phyloP scores from a whole-genome alignment of 2,329 filamentous ascomycete genomes.

The Cladophialophora chaetospira region DNA sequence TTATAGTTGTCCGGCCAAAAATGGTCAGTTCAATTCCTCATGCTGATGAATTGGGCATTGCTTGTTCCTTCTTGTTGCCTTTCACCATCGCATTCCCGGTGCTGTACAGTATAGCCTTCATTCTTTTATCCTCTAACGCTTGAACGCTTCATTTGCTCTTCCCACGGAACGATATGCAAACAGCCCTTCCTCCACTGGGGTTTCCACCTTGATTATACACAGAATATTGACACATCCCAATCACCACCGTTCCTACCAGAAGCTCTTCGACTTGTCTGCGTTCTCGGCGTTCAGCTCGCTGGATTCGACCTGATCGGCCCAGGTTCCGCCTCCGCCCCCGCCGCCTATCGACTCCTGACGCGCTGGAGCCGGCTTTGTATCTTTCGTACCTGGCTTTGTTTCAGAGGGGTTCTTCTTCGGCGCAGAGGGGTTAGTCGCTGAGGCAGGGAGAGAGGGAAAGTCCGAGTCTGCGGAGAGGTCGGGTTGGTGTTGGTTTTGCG shows the following conservation, averaged over 20 bases:
- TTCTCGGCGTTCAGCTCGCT: slow-evolving; percentile 22
- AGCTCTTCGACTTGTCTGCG: background rate
- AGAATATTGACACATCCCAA: no score
- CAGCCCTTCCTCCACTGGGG: background rate
- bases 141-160: background rate
- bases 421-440: background rate
- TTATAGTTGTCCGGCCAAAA: no score
- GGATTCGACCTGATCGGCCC: slow-evolving; percentile 35
- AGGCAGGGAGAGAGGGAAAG: slow-evolving; percentile 32
- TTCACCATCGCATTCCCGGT: no score
- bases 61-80: no score
- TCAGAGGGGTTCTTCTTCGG: slow-evolving; percentile 1
- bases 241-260: background rate
- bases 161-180: background rate
- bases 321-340: slow-evolving; percentile 28
- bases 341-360: slow-evolving; percentile 11
- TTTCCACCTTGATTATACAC: no score
- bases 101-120: no score
- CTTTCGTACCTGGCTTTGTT: background rate
- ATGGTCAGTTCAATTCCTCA: no score
- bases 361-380: slow-evolving; percentile 6
- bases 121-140: no score
- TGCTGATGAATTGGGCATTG: no score
- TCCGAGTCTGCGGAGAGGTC: slow-evolving; percentile 27
- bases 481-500: slow-evolving; percentile 15